A percentile compares a stretch with the other conserved stretches of the same genome.
These are phyloP conservation scores for Gnaphalium uliginosum DNA, from an alignment of 129 eudicot species.

Conservation along the genomic window DNA sequence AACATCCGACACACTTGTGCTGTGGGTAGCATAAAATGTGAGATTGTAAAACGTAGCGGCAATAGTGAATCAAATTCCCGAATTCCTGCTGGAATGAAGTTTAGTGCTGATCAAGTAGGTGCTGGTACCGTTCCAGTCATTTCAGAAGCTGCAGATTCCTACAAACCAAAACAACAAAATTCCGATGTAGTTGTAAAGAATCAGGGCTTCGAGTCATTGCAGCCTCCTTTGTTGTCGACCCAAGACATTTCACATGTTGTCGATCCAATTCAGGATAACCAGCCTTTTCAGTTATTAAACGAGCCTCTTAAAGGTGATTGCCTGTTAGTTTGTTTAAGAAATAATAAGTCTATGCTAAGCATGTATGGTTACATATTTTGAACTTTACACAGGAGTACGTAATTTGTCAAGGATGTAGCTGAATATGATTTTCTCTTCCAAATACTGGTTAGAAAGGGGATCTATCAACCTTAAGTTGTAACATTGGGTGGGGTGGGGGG, in stretches of 20 bases:
- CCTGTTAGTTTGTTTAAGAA: no score
- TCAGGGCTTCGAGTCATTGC: conserved; percentile 30
- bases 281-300: conserved; percentile 19
- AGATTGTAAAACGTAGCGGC: conserved; percentile 31
- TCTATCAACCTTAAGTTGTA: no score
- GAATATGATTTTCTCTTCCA: no score
- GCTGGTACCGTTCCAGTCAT: conserved; percentile 21
- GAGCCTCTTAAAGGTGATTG: conserved; percentile 42
- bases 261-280: conserved; percentile 23
- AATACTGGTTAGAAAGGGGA: no score
- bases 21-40: conserved; percentile 50
- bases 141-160: conserved; percentile 23
- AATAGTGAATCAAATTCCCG: conserved; percentile 26
- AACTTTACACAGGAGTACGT: not conserved
- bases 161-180: not conserved
- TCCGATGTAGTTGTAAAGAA: conserved; percentile 25
- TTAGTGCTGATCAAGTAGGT: not conserved
- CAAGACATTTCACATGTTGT: conserved; percentile 18
- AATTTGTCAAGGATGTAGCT: no score
- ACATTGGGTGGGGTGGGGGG: no score
- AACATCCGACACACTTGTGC: conserved; percentile 34
- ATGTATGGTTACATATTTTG: not conserved
- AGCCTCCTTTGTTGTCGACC: conserved; percentile 19
- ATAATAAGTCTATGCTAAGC: conserved; percentile 16
- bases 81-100: not conserved